Evolutionary conservation across 1,284 basidiomycete species (phyloP).

Genomic region (Rhodofomes roseus): DNA sequence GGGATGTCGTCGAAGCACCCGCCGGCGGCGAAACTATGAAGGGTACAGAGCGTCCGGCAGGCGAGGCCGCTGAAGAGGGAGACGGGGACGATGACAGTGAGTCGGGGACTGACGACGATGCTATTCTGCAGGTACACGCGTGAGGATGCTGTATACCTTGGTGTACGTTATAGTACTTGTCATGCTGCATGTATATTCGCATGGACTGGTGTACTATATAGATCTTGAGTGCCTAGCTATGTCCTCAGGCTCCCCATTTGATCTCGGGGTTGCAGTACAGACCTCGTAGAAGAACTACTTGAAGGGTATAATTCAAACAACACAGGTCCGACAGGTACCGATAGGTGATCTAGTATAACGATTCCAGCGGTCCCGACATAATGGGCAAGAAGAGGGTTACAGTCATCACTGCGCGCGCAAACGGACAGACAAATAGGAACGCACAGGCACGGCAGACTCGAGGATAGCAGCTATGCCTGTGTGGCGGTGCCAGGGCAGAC

Average conservation of each 20-base stretch:
- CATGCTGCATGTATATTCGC: not conserved
- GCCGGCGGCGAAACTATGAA: no score
- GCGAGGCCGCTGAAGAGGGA: not conserved
- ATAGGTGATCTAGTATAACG: not conserved
- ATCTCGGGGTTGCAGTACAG: no score
- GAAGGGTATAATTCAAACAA: constrained; percentile 3
- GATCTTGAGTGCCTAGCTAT: not conserved
- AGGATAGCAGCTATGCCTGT: constrained; percentile 1
- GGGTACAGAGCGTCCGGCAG: not conserved
- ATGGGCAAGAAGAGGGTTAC: not conserved
- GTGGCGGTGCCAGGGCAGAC: not conserved
- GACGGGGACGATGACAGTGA: constrained; percentile 13
- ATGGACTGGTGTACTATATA: not conserved
- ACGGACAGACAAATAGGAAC: not conserved
- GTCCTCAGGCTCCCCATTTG: no score
- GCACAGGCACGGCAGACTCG: not conserved
- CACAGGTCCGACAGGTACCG: not conserved
- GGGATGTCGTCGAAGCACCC: no score
- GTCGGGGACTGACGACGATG: constrained; percentile 14
- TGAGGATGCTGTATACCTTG: not conserved
- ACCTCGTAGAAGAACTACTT: no score
- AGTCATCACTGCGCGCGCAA: not conserved
- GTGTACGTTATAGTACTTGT: not conserved
- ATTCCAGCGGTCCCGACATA: not conserved
- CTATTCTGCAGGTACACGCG: constrained; percentile 15